Percentiles rank a stretch among this genome's conserved stretches.
These are phyloP conservation scores for Butyriboletus regius DNA, from an alignment of 1,284 basidiomycete species.

Conservation along the genomic window DNA sequence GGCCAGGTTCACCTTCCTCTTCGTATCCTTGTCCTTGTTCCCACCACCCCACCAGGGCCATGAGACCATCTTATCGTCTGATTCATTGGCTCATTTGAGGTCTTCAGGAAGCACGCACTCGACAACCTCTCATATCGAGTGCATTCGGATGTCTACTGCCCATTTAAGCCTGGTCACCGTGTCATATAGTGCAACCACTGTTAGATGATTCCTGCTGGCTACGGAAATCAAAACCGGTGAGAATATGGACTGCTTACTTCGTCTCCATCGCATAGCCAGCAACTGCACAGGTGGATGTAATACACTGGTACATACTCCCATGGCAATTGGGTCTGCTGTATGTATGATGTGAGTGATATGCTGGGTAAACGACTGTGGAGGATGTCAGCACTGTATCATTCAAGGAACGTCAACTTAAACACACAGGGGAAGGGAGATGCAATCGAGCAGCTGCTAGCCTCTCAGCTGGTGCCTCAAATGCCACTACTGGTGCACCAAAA, in stretches of 20 bases:
- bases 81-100: constrained; percentile 46
- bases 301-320: constrained; percentile 59
- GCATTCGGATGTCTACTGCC: constrained; percentile 71
- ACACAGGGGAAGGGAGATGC: constrained; percentile 63
- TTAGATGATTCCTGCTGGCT: not conserved
- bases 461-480: constrained; percentile 78
- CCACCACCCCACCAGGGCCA: constrained; percentile 29
- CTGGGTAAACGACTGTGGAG: constrained; percentile 44
- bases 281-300: constrained; percentile 50
- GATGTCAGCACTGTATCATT: not conserved
- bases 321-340: constrained; percentile 64
- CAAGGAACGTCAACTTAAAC: constrained; percentile 8
- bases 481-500: constrained; percentile 77
- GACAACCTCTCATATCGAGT: constrained; percentile 71
- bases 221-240: not conserved
- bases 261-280: constrained; percentile 61
- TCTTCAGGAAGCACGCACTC: constrained; percentile 66
- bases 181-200: constrained; percentile 66
- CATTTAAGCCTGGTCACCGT: constrained; percentile 79
- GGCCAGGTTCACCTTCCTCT: constrained; percentile 22
- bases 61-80: not conserved
- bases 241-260: constrained; percentile 28
- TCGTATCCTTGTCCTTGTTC: constrained; percentile 15
- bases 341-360: constrained; percentile 68
- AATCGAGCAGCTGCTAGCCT: constrained; percentile 65